A percentile compares a stretch with the other conserved stretches of the same genome.
Conservation (phyloP, 306 rosid species). For the Acacia acuminata region DNA sequence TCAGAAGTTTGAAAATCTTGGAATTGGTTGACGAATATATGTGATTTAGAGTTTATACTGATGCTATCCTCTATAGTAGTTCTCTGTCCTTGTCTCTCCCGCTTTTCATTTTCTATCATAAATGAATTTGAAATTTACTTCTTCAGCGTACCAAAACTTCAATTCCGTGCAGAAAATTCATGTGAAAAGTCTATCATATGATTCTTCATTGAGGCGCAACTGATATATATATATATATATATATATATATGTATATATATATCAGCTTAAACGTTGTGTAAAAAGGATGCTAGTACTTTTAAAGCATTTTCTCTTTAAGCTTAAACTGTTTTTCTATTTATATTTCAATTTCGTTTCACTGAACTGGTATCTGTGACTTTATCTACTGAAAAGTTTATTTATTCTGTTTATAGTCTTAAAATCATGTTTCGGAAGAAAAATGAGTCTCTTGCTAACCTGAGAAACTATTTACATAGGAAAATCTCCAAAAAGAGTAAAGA, state of each 20-base stretch:
- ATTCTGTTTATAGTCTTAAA: neutral
- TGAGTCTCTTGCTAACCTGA: neutral
- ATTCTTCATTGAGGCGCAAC: too few species aligned
- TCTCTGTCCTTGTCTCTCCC: neutral
- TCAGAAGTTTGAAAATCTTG: neutral
- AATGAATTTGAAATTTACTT: neutral
- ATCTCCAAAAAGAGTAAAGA: neutral
- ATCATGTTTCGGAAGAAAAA: neutral
- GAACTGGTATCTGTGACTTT: neutral
- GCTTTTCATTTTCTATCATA: neutral
- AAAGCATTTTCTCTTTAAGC: neutral
- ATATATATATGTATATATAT: too few species aligned
- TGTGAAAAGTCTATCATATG: neutral
- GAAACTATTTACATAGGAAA: neutral
- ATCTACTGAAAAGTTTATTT: neutral
- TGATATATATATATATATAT: neutral
- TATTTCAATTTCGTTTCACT: neutral
- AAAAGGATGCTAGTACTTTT: neutral
- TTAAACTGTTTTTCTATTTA: neutral
- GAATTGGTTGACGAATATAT: neutral
- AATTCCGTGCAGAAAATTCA: neutral
- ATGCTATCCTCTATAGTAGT: neutral
- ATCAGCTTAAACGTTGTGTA: neutral
- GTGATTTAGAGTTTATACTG: neutral
- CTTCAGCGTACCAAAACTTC: neutral